phyloP scores from a whole-genome alignment of 164 flowering plant genomes.

The Cinnamomum chago region DNA sequence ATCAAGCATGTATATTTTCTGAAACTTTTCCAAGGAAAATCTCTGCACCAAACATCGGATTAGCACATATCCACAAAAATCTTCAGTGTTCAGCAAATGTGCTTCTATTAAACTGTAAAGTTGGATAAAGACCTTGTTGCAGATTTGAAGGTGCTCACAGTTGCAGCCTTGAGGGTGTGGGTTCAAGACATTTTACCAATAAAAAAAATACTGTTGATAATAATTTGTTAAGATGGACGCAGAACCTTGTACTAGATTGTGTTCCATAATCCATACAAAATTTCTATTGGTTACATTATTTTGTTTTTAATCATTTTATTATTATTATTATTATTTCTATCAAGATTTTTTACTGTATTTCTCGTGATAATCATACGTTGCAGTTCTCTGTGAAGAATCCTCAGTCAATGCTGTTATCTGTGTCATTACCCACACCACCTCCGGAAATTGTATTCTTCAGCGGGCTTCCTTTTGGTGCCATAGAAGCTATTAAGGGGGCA shows the following conservation, averaged over 20 bases:
- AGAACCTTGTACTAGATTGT: neutral
- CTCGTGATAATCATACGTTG: slow-evolving; percentile 13
- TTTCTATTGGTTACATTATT: neutral
- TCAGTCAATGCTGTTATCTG: slow-evolving; percentile 56
- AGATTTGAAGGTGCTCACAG: too few species aligned
- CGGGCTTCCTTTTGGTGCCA: slow-evolving; percentile 91
- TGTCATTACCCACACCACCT: slow-evolving; percentile 84
- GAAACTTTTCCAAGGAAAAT: too few species aligned
- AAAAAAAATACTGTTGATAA: too few species aligned
- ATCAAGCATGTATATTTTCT: too few species aligned
- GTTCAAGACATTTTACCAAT: neutral
- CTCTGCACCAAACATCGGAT: too few species aligned
- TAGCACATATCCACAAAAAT: too few species aligned
- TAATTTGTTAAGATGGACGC: neutral
- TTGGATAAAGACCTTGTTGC: neutral
- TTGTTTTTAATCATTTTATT: too few species aligned
- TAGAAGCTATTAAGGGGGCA: slow-evolving; percentile 87
- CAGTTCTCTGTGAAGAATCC: slow-evolving; percentile 84
- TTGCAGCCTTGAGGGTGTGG: too few species aligned
- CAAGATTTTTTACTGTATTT: slow-evolving; percentile 3
- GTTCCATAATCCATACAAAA: neutral
- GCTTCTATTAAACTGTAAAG: neutral
- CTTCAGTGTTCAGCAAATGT: neutral
- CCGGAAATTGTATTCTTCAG: slow-evolving; percentile 66
- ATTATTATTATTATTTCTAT: neutral